A percentile compares a stretch with the other conserved stretches of the same genome.
Evolutionary conservation across 169 alveolate genomes (phyloP).

Genomic region (Cryptosporidium viatorum): DNA sequence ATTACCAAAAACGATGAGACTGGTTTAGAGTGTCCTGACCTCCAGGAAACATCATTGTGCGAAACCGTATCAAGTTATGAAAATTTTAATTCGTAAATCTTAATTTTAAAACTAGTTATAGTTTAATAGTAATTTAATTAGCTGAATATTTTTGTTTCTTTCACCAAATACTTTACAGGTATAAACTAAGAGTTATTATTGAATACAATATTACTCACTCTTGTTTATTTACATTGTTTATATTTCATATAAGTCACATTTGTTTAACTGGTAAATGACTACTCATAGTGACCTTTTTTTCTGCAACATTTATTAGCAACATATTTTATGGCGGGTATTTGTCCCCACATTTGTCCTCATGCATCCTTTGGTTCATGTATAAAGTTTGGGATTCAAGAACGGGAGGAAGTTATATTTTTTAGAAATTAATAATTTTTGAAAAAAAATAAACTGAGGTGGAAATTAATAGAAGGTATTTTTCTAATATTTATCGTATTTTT

Average conservation of each 20-base stretch:
- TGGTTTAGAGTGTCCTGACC: slow-evolving; percentile 62
- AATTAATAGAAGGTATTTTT: slow-evolving; percentile 1
- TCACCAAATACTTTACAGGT: no score
- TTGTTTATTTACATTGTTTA: no score
- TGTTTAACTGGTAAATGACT: not conserved
- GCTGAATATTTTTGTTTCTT: not conserved
- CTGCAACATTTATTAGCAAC: not conserved
- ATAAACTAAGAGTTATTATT: no score
- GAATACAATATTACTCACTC: no score
- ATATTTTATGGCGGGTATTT: slow-evolving; percentile 45
- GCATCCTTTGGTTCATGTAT: slow-evolving; percentile 63
- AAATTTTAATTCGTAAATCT: not conserved
- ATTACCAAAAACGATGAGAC: slow-evolving; percentile 10
- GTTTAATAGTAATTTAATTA: not conserved
- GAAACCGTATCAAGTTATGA: not conserved
- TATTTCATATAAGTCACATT: no score
- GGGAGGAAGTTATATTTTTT: not conserved
- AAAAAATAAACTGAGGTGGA: not conserved
- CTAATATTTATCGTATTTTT: not conserved
- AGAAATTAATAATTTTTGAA: not conserved
- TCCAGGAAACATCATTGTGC: slow-evolving; percentile 42
- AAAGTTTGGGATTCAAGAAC: slow-evolving; percentile 19
- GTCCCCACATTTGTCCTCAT: slow-evolving; percentile 76
- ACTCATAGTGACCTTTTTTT: not conserved
- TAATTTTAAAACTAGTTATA: not conserved